Percentiles rank a stretch among this genome's conserved stretches.
Conservation (phyloP, 257 asterid species). For the Forsythia viridissima region DNA sequence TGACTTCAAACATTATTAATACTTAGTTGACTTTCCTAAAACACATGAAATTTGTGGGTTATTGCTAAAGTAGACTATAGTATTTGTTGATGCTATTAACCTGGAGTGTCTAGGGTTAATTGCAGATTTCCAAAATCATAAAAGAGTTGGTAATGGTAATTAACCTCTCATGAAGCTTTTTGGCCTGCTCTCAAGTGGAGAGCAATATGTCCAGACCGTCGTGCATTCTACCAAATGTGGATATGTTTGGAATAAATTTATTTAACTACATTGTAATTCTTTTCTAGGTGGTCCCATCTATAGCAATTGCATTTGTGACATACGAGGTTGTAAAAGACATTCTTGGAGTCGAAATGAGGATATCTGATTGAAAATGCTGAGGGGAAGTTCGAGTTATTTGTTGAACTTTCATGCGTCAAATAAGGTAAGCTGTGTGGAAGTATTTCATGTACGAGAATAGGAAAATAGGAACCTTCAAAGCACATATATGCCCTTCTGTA, state of each 20-base stretch:
- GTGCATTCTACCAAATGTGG: background rate
- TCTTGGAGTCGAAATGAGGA: constrained; percentile 79
- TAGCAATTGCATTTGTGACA: constrained; percentile 87
- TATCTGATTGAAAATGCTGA: constrained; percentile 58
- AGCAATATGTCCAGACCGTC: background rate
- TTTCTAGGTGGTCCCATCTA: constrained; percentile 91
- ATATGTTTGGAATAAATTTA: background rate
- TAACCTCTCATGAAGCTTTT: background rate
- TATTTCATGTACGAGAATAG: no score
- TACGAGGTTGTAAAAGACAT: constrained; percentile 87
- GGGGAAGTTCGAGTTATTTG: constrained; percentile 16
- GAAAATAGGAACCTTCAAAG: background rate
- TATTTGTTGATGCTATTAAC: no score
- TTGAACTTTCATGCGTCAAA: constrained; percentile 3
- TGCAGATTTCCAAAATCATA: background rate
- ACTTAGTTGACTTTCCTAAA: background rate
- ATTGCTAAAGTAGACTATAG: no score
- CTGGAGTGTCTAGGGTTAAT: no score
- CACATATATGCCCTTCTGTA: no score
- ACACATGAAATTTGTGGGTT: background rate
- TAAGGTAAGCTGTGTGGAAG: background rate
- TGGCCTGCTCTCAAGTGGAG: background rate
- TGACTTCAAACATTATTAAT: no score
- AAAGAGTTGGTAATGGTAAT: background rate
- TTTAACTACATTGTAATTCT: background rate